Evolutionary conservation across 495 filamentous ascomycete genomes (phyloP).

Genomic region (Penicillium coffeae): DNA sequence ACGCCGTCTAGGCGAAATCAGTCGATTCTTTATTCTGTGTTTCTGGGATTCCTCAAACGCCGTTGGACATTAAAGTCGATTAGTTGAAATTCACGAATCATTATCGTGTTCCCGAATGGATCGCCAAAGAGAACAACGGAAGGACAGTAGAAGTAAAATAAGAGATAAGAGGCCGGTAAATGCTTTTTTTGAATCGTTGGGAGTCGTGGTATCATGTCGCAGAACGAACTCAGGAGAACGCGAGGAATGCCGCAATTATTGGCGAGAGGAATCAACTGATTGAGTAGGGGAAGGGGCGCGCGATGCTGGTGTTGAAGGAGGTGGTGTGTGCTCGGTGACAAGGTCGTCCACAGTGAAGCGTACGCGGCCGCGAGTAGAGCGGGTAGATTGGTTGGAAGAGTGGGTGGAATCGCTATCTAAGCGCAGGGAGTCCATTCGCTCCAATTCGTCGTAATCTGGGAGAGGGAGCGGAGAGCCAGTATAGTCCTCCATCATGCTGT

Average conservation of each 20-base stretch:
- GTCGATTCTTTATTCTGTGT: not conserved
- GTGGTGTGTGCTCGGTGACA: constrained; percentile 17
- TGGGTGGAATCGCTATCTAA: constrained; percentile 37
- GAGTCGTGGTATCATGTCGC: constrained; percentile 22
- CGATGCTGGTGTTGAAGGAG: constrained; percentile 17
- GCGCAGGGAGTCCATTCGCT: constrained; percentile 41
- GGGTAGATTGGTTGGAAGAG: constrained; percentile 25
- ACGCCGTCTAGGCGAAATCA: not conserved
- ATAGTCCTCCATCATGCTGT: constrained; percentile 44
- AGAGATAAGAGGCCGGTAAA: constrained; percentile 2
- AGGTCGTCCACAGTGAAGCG: constrained; percentile 26
- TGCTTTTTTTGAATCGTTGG: constrained; percentile 19
- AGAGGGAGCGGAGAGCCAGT: constrained; percentile 38
- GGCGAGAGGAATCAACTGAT: constrained; percentile 20
- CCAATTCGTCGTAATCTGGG: constrained; percentile 42
- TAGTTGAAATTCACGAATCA: not conserved
- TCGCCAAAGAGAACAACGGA: not conserved
- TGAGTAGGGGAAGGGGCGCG: constrained; percentile 18
- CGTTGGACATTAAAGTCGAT: not conserved
- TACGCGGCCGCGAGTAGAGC: constrained; percentile 11
- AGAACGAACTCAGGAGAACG: constrained; percentile 2
- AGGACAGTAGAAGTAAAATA: not conserved
- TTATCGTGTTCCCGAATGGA: not conserved
- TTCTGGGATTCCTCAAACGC: not conserved
- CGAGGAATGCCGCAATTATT: constrained; percentile 4